Evolutionary conservation across 2,329 filamentous ascomycete species (phyloP), one percentile per base, ranked within the genome.

Genomic region (Penicillium sp.): DNA sequence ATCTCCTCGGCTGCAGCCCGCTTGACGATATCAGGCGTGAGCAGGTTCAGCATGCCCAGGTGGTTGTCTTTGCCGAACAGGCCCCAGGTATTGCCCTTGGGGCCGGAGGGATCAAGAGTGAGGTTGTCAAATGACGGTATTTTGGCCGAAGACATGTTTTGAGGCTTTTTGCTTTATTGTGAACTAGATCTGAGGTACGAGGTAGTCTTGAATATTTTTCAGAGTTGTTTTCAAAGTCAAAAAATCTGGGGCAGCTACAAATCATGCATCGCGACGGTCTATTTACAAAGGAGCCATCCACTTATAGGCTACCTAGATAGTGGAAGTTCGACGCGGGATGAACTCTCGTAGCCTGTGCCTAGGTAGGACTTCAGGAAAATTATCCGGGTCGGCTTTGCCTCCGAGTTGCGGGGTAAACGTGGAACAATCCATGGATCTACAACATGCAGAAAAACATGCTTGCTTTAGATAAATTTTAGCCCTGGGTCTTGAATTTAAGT

Each of bases 41-140:
- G 75, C 26, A 83, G 77, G 66, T 87, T 87, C 20, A 87, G 67
- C 23, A 81, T 82, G 9, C 84, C 85, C 2, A 87, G 74, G 68
- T 84, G 73, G 65, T 86, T 84, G 53, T 79, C 65, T 49, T 76
- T 70, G 49, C 83, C 83, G 65, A 83, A 85, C 4, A 83, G 73
- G 5, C 73, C 74, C 77, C 77, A 80, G 16, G 78, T 76, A 35
- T 59, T 59, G 20, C 57, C 57, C 18, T 53, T 59, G 24, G 57
- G 57, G 12, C 57, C 57, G 8, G 53, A 59, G 21, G 57, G 53
- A 33, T 59, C 57, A 14, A 59, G 53, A 20, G 57, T 59, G 12
- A 59, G 54, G 38, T 56, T 46, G 45, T 59, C 48, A 24, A 59
- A 59, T 18, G 48, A 38, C 18, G 57, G 57, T 5, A 59, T 47